Evolutionary conservation across 2,329 filamentous ascomycete species (phyloP), one percentile per base, ranked within the genome.

Genomic region (Paraconiothyrium sp.): DNA sequence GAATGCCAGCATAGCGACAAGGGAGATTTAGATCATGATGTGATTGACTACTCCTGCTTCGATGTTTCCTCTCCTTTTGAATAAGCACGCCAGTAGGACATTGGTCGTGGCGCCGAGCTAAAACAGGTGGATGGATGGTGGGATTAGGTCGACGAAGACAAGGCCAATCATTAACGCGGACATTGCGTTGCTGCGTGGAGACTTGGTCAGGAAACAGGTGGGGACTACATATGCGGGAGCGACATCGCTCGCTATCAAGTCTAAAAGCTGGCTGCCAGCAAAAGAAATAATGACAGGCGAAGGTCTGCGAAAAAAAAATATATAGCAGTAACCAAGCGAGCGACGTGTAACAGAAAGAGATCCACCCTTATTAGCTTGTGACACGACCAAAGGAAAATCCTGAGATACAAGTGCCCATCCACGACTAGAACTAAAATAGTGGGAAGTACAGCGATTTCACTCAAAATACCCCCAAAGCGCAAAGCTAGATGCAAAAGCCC

Each of bases 141-240:
- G 75, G 0, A 76, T 76, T 34, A 78, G 72, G 60, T 77, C 74
- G 0, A 73, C 72, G 4, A 61, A 61, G 13, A 57, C 69, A n/a
- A 69, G 66, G 24, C 48, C 64, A 47, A 69, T 67, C 39, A 61
- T 68, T 7, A 66, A 67, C 4, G 57, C 67, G 10, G 65, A 66
- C 1, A 47, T 74, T 47, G 64, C 67, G 24, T 41, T 72, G 1
- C 59, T 68, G n/a, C 64, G 69, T 8, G 61, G 72, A 2, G 70
- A 66, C 22, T 57, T 73, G 13, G 69, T 73, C 11, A 67, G 71
- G 49, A 57, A 66, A 4, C 63, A 72, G 46, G 58, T 72, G 48
- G 71, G 71, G 8, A 64, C 62, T 27, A 39, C 55, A 27, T 63
- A 65, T 56, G 55, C 62, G 27, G 65, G 63, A 6, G 63, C 63